These are phyloP conservation scores for Rhododendron griersonianum DNA, from an alignment of 148 eudicot species.

Conservation along the genomic window DNA sequence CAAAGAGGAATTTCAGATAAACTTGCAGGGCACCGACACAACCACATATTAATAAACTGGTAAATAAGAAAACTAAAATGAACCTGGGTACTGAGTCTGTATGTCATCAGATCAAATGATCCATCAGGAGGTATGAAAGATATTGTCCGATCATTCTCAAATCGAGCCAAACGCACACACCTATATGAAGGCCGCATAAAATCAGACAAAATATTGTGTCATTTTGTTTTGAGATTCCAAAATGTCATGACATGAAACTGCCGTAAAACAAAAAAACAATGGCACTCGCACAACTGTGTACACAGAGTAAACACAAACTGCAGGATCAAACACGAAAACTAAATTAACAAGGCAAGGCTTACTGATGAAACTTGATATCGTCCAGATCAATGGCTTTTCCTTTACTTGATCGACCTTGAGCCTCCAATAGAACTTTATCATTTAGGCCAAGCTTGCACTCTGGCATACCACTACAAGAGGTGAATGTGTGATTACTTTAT, in stretches of 20 bases:
- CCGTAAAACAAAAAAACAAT: background rate
- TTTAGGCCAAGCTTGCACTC: slow-evolving; percentile 98
- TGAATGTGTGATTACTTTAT: slow-evolving; percentile 10
- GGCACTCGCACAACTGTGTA: slow-evolving; percentile 53
- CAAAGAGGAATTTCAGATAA: slow-evolving; percentile 4
- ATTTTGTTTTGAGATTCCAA: background rate
- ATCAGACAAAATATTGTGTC: background rate
- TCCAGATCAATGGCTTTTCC: slow-evolving; percentile 95
- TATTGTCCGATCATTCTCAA: slow-evolving; percentile 92
- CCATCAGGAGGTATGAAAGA: slow-evolving; percentile 98
- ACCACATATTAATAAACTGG: background rate
- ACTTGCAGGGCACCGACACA: background rate
- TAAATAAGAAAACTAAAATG: background rate
- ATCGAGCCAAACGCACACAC: slow-evolving; percentile 93
- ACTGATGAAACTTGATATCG: slow-evolving; percentile 98
- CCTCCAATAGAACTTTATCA: slow-evolving; percentile 81
- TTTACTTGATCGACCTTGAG: slow-evolving; percentile 77
- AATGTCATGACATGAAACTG: background rate
- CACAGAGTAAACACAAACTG: background rate
- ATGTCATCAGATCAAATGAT: slow-evolving; percentile 92
- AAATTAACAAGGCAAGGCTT: slow-evolving; percentile 9
- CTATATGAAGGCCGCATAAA: slow-evolving; percentile 20
- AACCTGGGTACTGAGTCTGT: slow-evolving; percentile 94
- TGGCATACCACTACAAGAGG: slow-evolving; percentile 90
- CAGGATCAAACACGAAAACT: background rate